A percentile compares a stretch with the other conserved stretches of the same genome.
phyloP scores from a whole-genome alignment of 169 alveolate genomes.

The Plasmodium cynomolgi region DNA sequence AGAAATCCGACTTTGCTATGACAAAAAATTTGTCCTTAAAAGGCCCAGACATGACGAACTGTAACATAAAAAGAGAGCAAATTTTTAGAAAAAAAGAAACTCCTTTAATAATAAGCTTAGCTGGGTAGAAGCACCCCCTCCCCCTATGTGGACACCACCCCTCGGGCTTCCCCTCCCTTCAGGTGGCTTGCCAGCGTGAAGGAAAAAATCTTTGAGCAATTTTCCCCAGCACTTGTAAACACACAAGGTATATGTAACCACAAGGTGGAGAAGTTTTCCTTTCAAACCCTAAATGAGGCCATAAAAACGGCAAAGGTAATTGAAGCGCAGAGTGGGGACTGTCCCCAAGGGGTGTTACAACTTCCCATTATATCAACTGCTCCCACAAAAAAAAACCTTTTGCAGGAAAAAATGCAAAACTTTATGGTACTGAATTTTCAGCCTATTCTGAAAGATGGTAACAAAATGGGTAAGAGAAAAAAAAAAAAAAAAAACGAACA shows the following conservation, averaged over 20 bases:
- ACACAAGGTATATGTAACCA: constrained; percentile 71
- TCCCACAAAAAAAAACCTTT: neutral
- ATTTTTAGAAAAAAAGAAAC: neutral
- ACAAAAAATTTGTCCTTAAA: constrained; percentile 45
- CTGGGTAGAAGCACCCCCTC: neutral
- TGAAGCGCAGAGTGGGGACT: neutral
- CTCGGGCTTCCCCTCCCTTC: neutral
- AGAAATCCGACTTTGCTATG: constrained; percentile 73
- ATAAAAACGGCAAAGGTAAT: constrained; percentile 52
- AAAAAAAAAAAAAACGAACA: neutral
- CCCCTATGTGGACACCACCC: neutral
- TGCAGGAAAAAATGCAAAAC: constrained; percentile 46
- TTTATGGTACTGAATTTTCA: constrained; percentile 67
- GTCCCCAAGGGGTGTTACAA: neutral
- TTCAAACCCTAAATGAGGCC: constrained; percentile 60
- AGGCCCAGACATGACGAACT: constrained; percentile 21
- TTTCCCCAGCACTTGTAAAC: constrained; percentile 49
- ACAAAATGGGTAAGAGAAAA: neutral
- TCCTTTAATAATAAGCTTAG: neutral
- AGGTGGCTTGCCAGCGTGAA: constrained; percentile 61
- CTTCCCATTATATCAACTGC: neutral
- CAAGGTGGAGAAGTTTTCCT: constrained; percentile 33
- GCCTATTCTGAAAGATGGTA: constrained; percentile 18
- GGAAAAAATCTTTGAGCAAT: constrained; percentile 32
- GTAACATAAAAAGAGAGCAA: constrained; percentile 1